phyloP scores from a whole-genome alignment of 169 alveolate genomes.

The Plasmodium vivax region DNA sequence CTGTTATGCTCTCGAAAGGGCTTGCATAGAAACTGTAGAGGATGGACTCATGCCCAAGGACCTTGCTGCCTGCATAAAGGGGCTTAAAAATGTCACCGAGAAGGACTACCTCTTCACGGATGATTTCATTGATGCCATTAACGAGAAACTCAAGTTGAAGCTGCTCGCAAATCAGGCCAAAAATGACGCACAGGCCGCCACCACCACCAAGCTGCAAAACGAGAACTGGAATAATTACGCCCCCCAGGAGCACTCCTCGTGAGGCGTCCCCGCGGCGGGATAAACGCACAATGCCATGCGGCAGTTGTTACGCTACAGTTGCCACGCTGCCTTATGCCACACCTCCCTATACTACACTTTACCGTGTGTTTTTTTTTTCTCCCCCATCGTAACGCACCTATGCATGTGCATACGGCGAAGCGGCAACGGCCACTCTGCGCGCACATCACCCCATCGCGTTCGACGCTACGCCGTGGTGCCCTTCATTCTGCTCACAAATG shows the following conservation, averaged over 20 bases:
- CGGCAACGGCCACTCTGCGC: not conserved
- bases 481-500: not conserved
- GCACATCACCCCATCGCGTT: not conserved
- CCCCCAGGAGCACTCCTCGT: conserved; percentile 79
- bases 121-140: conserved; percentile 79
- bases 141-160: conserved; percentile 73
- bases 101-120: conserved; percentile 75
- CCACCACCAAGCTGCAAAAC: conserved; percentile 67
- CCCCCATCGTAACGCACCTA: not conserved
- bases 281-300: not conserved
- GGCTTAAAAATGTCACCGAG: conserved; percentile 74
- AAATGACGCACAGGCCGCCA: conserved; percentile 10
- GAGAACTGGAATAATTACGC: conserved; percentile 82
- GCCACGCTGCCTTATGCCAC: not conserved
- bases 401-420: not conserved
- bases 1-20: conserved; percentile 90
- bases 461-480: not conserved
- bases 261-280: not conserved
- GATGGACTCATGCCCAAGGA: conserved; percentile 95
- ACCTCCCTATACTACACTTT: not conserved
- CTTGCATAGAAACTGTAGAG: conserved; percentile 91
- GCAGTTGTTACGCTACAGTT: too few relatives aligned
- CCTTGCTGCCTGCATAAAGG: conserved; percentile 84
- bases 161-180: conserved; percentile 69
- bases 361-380: not conserved